Evolutionary conservation across 768 basidiomycete species (phyloP).

Genomic region (Mycena vulgaris): DNA sequence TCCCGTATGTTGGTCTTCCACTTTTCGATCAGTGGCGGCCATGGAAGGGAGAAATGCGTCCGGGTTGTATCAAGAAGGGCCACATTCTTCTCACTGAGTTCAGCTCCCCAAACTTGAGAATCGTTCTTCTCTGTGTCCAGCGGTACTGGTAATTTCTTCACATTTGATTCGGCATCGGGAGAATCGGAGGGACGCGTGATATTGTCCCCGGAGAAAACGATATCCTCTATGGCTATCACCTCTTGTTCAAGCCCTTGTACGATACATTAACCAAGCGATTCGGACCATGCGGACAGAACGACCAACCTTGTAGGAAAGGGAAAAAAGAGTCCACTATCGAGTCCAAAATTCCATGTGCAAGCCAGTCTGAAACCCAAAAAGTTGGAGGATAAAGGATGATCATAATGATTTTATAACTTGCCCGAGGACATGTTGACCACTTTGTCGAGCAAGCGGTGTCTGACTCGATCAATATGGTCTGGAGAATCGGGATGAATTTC

Average conservation of each 20-base stretch:
- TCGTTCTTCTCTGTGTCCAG: slow-evolving; percentile 21
- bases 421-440: slow-evolving; percentile 81
- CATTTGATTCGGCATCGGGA: neutral
- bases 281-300: neutral
- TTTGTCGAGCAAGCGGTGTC: slow-evolving; percentile 75
- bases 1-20: slow-evolving; percentile 3
- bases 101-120: neutral
- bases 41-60: slow-evolving; percentile 43
- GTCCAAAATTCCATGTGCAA: slow-evolving; percentile 92
- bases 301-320: slow-evolving; percentile 68
- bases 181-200: neutral
- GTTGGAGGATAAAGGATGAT: neutral
- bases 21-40: slow-evolving; percentile 26
- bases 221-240: slow-evolving; percentile 81
- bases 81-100: slow-evolving; percentile 31
- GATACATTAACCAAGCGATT: neutral
- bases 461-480: slow-evolving; percentile 86
- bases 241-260: slow-evolving; percentile 83
- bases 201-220: slow-evolving; percentile 64
- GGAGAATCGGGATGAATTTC: slow-evolving; percentile 20
- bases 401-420: slow-evolving; percentile 46
- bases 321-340: slow-evolving; percentile 96
- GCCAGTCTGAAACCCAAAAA: slow-evolving; percentile 77
- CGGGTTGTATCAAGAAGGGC: slow-evolving; percentile 12
- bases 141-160: neutral